Percentiles rank a stretch among this genome's conserved stretches.
Conservation (phyloP, 768 basidiomycete genomes). For the Coprinellus aureogranulatus region DNA sequence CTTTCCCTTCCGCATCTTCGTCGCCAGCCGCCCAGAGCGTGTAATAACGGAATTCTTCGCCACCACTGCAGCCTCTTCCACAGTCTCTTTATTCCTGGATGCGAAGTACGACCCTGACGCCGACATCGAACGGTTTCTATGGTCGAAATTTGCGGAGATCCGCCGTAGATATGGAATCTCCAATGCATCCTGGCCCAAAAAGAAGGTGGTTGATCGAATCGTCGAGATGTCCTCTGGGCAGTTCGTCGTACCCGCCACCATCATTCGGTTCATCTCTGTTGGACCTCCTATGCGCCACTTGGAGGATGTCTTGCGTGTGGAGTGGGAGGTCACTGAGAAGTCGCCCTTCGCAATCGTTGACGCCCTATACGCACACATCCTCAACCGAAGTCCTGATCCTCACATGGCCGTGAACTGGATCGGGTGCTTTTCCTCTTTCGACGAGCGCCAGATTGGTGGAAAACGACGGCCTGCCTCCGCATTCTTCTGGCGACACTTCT, state of each 20-base stretch:
- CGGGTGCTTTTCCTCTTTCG: too few species aligned
- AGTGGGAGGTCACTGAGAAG: too few species aligned
- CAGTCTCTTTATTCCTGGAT: background rate
- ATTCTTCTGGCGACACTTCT: too few species aligned
- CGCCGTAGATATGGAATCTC: background rate
- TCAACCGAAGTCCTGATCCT: background rate
- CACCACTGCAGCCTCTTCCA: background rate
- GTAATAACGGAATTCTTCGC: background rate
- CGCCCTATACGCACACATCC: background rate
- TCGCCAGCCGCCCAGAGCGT: slow-evolving; percentile 5
- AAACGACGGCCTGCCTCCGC: too few species aligned
- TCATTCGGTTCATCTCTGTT: background rate
- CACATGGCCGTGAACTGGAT: too few species aligned
- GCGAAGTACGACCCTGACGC: background rate
- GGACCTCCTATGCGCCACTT: background rate
- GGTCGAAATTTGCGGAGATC: background rate
- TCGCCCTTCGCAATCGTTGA: background rate
- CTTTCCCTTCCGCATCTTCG: slow-evolving; percentile 1
- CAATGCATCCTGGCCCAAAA: background rate
- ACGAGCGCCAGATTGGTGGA: too few species aligned
- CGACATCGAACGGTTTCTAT: background rate
- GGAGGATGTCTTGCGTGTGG: background rate
- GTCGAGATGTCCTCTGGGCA: slow-evolving; percentile 3
- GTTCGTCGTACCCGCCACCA: slow-evolving; percentile 4
- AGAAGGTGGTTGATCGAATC: background rate